These are phyloP conservation scores for Ophiostoma quercus DNA, from an alignment of 2,329 filamentous ascomycete genomes.

Conservation along the genomic window DNA sequence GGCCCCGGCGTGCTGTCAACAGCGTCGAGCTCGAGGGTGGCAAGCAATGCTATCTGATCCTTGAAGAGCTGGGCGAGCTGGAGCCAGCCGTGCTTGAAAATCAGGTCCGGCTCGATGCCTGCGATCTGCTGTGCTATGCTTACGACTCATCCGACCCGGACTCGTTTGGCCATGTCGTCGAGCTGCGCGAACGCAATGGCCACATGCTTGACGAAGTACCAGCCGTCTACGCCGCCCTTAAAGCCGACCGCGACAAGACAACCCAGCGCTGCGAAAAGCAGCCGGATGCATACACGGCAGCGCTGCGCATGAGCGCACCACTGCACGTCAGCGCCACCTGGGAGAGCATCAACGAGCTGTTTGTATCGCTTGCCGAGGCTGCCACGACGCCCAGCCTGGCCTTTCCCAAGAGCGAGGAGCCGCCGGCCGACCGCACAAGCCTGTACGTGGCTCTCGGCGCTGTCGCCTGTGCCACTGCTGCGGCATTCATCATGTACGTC, in stretches of 20 bases:
- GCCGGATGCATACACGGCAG: constrained; percentile 84
- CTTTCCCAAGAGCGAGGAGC: constrained; percentile 85
- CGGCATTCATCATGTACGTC: constrained; percentile 67
- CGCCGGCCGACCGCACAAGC: constrained; percentile 73
- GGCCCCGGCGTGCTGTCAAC: constrained; percentile 88
- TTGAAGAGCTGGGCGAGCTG: constrained; percentile 92
- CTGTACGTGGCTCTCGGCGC: constrained; percentile 82
- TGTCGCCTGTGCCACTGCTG: constrained; percentile 57
- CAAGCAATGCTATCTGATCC: constrained; percentile 93
- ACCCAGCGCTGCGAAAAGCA: constrained; percentile 90
- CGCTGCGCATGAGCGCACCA: constrained; percentile 81
- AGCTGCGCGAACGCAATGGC: constrained; percentile 59
- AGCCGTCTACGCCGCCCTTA: constrained; percentile 85
- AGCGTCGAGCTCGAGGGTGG: constrained; percentile 93
- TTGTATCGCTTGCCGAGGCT: constrained; percentile 84
- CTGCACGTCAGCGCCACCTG: constrained; percentile 93
- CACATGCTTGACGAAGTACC: constrained; percentile 78
- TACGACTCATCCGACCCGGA: constrained; percentile 97
- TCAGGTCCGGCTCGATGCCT: constrained; percentile 79
- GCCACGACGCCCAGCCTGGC: constrained; percentile 84
- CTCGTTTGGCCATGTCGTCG: constrained; percentile 86
- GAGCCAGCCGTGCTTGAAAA: constrained; percentile 94
- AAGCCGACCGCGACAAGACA: constrained; percentile 92
- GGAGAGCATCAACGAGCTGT: constrained; percentile 89
- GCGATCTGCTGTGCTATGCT: constrained; percentile 88